These are phyloP conservation scores for Xerocomus brunneocitrinus DNA, from an alignment of 768 basidiomycete genomes.

Conservation along the genomic window DNA sequence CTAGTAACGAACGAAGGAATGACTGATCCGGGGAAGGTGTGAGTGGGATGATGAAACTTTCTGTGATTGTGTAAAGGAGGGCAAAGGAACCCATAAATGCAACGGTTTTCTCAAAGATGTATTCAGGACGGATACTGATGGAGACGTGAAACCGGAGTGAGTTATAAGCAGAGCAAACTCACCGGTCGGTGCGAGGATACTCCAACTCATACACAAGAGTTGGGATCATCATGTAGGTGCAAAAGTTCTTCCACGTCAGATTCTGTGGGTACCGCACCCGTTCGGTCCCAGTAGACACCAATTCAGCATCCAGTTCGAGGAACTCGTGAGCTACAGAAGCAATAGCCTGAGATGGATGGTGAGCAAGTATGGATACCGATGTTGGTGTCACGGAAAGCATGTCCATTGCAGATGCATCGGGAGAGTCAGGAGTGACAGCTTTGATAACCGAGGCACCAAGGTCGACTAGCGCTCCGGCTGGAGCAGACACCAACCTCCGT, in stretches of 20 bases:
- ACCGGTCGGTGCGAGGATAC: constrained; percentile 88
- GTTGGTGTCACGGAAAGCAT: constrained; percentile 9
- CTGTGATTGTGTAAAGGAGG: constrained; percentile 88
- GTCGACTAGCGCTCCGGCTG: constrained; percentile 2
- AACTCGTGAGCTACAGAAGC: constrained; percentile 70
- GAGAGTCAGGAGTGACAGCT: neutral
- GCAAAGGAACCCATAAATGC: constrained; percentile 97
- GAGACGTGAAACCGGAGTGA: too few species aligned
- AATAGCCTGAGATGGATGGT: constrained; percentile 65
- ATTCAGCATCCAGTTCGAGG: constrained; percentile 69
- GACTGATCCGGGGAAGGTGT: constrained; percentile 65
- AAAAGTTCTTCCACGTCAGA: constrained; percentile 76
- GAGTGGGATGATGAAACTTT: constrained; percentile 88
- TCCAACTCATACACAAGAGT: constrained; percentile 95
- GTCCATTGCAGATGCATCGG: constrained; percentile 8
- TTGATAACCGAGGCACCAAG: constrained; percentile 1
- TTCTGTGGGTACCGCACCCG: constrained; percentile 80
- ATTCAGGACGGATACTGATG: constrained; percentile 42
- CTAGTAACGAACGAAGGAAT: constrained; percentile 71
- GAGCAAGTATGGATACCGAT: constrained; percentile 42
- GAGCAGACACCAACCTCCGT: constrained; percentile 47
- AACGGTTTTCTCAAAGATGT: constrained; percentile 54
- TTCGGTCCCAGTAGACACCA: constrained; percentile 65
- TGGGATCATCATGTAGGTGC: constrained; percentile 81
- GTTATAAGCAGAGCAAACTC: constrained; percentile 25